Evolutionary conservation across 768 basidiomycete genomes (phyloP).

Genomic region (Pilatotrama ljubarskyi): DNA sequence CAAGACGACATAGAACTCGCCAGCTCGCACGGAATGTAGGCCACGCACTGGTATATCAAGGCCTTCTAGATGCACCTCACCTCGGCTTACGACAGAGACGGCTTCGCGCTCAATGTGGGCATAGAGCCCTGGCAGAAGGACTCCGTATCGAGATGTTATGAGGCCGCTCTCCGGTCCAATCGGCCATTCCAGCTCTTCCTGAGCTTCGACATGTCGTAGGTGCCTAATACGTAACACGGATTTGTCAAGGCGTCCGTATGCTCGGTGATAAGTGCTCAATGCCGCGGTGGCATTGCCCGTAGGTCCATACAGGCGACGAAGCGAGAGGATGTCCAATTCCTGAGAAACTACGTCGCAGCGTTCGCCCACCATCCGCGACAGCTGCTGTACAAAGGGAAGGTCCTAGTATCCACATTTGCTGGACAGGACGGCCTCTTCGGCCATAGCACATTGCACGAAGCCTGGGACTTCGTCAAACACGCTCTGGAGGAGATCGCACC

Average conservation of each 20-base stretch:
- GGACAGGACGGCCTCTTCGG: conserved; percentile 40
- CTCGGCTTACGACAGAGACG: conserved; percentile 18
- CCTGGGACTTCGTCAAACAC: conserved; percentile 32
- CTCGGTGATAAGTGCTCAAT: background rate
- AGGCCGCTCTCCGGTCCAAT: conserved; percentile 49
- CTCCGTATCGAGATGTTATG: conserved; percentile 37
- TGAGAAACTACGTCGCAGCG: conserved; percentile 30
- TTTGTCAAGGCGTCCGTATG: background rate
- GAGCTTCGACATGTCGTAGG: conserved; percentile 40
- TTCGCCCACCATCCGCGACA: conserved; percentile 36
- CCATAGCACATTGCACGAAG: conserved; percentile 21
- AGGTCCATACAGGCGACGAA: conserved; percentile 34
- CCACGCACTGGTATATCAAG: background rate
- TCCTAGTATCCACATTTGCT: conserved; percentile 39
- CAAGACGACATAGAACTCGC: conserved; percentile 34
- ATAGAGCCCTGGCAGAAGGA: conserved; percentile 28
- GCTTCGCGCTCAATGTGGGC: conserved; percentile 30
- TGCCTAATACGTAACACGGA: background rate
- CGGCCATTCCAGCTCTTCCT: conserved; percentile 37
- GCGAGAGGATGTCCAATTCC: conserved; percentile 19
- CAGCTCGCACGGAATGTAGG: conserved; percentile 28
- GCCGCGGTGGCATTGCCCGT: background rate
- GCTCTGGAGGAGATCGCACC: conserved; percentile 31
- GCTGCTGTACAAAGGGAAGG: conserved; percentile 31
- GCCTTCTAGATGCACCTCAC: background rate